Evolutionary conservation across 306 rosid genomes (phyloP).

Genomic region (Crotalaria pallida): DNA sequence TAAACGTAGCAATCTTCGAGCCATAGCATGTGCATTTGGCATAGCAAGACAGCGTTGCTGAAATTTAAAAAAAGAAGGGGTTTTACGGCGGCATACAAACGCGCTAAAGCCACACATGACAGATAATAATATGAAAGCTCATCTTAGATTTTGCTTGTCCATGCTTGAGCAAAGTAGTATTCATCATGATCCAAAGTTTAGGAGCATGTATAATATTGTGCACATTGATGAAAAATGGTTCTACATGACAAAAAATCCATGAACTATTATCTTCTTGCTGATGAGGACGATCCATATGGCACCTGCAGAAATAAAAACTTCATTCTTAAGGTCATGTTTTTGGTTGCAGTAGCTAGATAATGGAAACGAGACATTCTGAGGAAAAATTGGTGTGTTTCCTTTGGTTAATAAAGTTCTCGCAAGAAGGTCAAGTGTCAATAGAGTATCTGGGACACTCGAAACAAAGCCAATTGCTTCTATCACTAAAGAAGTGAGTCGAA

Average conservation of each 20-base stretch:
- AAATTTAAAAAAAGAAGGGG: neutral
- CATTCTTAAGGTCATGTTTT: too few species aligned
- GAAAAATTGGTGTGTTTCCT: too few species aligned
- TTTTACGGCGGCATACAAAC: neutral
- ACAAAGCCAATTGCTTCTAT: too few species aligned
- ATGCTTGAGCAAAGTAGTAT: neutral
- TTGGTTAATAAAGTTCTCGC: too few species aligned
- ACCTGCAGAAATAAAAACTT: too few species aligned
- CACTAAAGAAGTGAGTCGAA: too few species aligned
- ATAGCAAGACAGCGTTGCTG: neutral
- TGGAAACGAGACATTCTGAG: too few species aligned
- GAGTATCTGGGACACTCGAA: too few species aligned
- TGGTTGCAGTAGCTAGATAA: too few species aligned
- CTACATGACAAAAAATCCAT: neutral
- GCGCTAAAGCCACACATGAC: neutral
- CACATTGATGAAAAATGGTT: neutral
- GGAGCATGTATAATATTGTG: neutral
- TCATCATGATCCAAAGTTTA: neutral
- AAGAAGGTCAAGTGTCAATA: too few species aligned
- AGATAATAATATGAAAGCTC: neutral
- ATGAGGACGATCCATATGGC: too few species aligned
- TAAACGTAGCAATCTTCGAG: neutral
- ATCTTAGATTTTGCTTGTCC: neutral
- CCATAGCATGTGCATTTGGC: neutral
- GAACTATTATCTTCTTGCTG: too few species aligned